Conservation (phyloP, 1,139 yeast genomes). For the Candida sojae region DNA sequence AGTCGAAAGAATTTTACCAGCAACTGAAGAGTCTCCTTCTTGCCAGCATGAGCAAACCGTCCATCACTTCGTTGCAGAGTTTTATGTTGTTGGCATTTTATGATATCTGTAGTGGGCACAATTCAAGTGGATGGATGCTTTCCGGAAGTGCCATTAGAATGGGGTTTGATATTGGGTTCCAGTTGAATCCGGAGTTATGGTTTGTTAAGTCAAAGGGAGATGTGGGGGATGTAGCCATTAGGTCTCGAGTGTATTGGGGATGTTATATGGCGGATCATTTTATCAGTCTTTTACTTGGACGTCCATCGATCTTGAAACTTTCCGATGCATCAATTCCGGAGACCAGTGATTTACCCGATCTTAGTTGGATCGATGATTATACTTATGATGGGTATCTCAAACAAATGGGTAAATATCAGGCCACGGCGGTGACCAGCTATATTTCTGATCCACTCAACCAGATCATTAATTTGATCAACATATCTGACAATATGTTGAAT, state of each 20-base stretch:
- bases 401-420: slow-evolving; percentile 12
- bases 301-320: slow-evolving; percentile 57
- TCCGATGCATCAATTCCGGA: slow-evolving; percentile 64
- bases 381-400: slow-evolving; percentile 32
- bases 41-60: slow-evolving; percentile 39
- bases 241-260: slow-evolving; percentile 69
- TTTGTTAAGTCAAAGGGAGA: slow-evolving; percentile 31
- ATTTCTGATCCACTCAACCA: slow-evolving; percentile 51
- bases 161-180: slow-evolving; percentile 68
- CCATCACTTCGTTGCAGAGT: slow-evolving; percentile 50
- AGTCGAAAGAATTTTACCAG: slow-evolving; percentile 44
- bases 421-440: slow-evolving; percentile 19
- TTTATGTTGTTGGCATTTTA: slow-evolving; percentile 53
- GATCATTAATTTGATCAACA: slow-evolving; percentile 49
- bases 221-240: slow-evolving; percentile 46
- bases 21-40: slow-evolving; percentile 47
- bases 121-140: slow-evolving; percentile 62
- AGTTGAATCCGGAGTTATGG: slow-evolving; percentile 64
- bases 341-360: slow-evolving; percentile 61
- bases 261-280: slow-evolving; percentile 66
- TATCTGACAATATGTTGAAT: slow-evolving; percentile 55
- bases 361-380: slow-evolving; percentile 55
- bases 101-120: slow-evolving; percentile 58
- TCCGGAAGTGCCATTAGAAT: slow-evolving; percentile 64
- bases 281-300: slow-evolving; percentile 56